Percentiles rank a stretch among this genome's conserved stretches.
Conservation (phyloP, 2,329 filamentous ascomycete genomes). For the Colletotrichum salicis region DNA sequence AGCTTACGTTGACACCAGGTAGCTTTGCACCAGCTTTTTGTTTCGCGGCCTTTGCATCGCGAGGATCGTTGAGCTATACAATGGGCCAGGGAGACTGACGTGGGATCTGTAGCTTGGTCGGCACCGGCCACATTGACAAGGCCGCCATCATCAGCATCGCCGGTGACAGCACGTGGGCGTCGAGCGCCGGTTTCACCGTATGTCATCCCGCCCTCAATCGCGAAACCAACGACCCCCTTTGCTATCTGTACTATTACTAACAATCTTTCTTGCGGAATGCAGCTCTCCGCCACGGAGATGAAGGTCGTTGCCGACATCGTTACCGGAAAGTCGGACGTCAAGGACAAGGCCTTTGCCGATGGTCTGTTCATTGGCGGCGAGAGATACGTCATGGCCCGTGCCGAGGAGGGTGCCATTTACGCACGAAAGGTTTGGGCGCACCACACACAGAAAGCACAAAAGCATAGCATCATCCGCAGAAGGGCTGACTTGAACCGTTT, state of each 20-base stretch:
- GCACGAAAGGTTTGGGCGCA: constrained; percentile 80
- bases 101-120: constrained; percentile 73
- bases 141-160: constrained; percentile 85
- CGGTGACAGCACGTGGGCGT: constrained; percentile 84
- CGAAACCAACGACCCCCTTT: not conserved
- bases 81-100: constrained; percentile 10
- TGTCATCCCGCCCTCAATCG: constrained; percentile 37
- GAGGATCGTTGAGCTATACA: constrained; percentile 1
- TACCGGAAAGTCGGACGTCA: constrained; percentile 54
- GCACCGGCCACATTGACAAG: constrained; percentile 82
- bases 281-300: constrained; percentile 70
- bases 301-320: constrained; percentile 67
- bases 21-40: constrained; percentile 39
- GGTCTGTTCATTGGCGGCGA: constrained; percentile 81
- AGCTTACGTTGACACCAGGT: constrained; percentile 66
- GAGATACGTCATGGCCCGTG: constrained; percentile 81
- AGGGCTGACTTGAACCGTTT: constrained; percentile 11
- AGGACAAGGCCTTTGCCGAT: constrained; percentile 74
- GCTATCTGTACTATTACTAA: constrained; percentile 13
- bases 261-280: constrained; percentile 44
- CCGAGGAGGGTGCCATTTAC: constrained; percentile 83
- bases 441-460: constrained; percentile 23
- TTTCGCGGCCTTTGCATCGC: not conserved
- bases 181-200: constrained; percentile 78
- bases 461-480: not conserved